A percentile compares a stretch with the other conserved stretches of the same genome.
phyloP scores from a whole-genome alignment of 768 basidiomycete genomes.

The Mycena pura region DNA sequence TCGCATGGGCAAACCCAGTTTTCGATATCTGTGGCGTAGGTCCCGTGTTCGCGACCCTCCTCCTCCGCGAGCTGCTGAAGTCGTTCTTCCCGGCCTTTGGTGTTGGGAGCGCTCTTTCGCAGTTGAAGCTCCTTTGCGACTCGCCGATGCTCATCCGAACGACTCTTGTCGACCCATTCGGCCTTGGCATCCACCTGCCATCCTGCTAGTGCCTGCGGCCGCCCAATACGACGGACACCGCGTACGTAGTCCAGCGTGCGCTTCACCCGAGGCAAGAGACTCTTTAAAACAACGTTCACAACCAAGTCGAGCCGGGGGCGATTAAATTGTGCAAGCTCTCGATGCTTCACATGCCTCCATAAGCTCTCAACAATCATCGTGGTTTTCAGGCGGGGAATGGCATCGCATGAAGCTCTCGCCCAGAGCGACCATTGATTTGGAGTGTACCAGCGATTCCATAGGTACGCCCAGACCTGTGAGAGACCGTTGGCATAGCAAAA shows the following conservation, averaged over 20 bases:
- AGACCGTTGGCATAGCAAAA: constrained; percentile 31
- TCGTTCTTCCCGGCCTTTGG: neutral
- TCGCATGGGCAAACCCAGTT: constrained; percentile 25
- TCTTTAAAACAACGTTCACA: constrained; percentile 15
- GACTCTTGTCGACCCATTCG: constrained; percentile 28
- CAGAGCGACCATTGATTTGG: constrained; percentile 32
- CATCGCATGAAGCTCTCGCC: too few species aligned
- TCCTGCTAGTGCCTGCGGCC: constrained; percentile 17
- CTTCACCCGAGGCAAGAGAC: constrained; percentile 20
- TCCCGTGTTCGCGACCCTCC: constrained; percentile 14
- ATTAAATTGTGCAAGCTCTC: constrained; percentile 29
- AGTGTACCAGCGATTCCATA: constrained; percentile 39
- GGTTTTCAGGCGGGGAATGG: constrained; percentile 19
- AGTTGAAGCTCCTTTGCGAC: constrained; percentile 26
- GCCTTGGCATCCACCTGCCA: constrained; percentile 29
- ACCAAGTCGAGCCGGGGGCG: constrained; percentile 30
- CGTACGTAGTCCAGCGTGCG: constrained; percentile 23
- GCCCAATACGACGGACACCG: constrained; percentile 21
- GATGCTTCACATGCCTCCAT: constrained; percentile 31
- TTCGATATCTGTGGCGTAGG: constrained; percentile 23
- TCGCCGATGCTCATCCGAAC: constrained; percentile 23
- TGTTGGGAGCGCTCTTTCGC: constrained; percentile 4
- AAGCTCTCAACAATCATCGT: constrained; percentile 35
- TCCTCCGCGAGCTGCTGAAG: constrained; percentile 22
- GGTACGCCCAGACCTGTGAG: constrained; percentile 35